Base-by-base conservation (phyloP, 73 alveolate species). In the Symbiodinium pilosum region DNA sequence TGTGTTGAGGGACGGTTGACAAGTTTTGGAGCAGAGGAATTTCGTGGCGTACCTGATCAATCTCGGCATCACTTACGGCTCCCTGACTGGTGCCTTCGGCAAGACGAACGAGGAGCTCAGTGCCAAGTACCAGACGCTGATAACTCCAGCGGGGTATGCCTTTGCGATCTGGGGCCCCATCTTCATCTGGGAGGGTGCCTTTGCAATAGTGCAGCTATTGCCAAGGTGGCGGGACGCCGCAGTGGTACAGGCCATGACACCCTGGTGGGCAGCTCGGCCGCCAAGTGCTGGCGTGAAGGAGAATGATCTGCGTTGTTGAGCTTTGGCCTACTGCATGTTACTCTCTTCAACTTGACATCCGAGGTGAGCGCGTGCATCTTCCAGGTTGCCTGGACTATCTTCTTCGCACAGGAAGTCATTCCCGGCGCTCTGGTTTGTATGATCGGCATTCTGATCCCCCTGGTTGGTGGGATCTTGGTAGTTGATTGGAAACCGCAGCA, bases 31-130 rank as follows among this genome's bases (percentile, higher is more conserved):
- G n/a, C n/a, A n/a, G n/a, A n/a, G n/a, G n/a, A n/a, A n/a, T n/a
- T n/a, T n/a, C n/a, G n/a, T n/a, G n/a, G 59, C 59, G 59, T 6
- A 6, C 59, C 59, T 28, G 81, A 36, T 64, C 38, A 64, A 91
- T 52, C 28, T 91, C 75, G 88, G 97, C 52, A 71, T 91, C 97
- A 91, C 97, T n/a, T 91, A 91, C 36, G 97, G 97, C 39, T 91
- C 97, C 52, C 32, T 91, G 40, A 91, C 97, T 1, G 97, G 97
- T 52, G 97, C 97, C 16, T 91, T 91, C 36, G 97, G 97, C 42
- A 47, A 43, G 42, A 91, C 97, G 43, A 91, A 91, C 56, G 30
- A 8, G 36, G 75, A 43, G 75, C 38, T 91, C 69, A 91, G 97
- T 54, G 89, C 47, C n/a, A 91, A 91, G 97, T 91, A 91, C 84